These are phyloP conservation scores for Nigrospora sphaerica DNA, from an alignment of 2,329 filamentous ascomycete species.

Conservation along the genomic window DNA sequence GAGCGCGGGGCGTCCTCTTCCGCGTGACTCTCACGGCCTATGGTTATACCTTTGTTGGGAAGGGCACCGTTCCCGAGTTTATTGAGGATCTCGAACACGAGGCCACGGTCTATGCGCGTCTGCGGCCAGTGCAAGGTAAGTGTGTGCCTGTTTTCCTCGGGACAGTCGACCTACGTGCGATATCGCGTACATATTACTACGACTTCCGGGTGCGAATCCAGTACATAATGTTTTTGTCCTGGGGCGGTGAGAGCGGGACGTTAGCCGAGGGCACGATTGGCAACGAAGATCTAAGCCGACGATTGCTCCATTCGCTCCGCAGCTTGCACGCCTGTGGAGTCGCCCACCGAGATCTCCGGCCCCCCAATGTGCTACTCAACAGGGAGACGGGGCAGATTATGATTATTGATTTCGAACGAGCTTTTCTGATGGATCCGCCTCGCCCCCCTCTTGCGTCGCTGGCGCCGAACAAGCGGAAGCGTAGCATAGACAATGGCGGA, in stretches of 20 bases:
- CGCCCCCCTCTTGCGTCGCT: constrained; percentile 10
- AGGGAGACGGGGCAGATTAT: constrained; percentile 14
- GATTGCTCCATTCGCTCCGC: constrained; percentile 8
- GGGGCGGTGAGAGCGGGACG: constrained; percentile 16
- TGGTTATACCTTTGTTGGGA: constrained; percentile 35
- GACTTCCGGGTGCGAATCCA: constrained; percentile 22
- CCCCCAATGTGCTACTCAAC: constrained; percentile 19
- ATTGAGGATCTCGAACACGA: constrained; percentile 26
- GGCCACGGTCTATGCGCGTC: constrained; percentile 24
- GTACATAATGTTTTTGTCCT: constrained; percentile 27
- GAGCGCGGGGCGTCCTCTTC: constrained; percentile 32
- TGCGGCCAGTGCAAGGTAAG: constrained; percentile 24
- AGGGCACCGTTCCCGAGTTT: constrained; percentile 27
- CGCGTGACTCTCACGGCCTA: constrained; percentile 29
- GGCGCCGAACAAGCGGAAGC: constrained; percentile 14
- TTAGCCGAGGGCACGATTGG: background rate
- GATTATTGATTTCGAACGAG: constrained; percentile 24
- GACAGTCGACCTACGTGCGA: constrained; percentile 24
- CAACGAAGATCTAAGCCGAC: background rate
- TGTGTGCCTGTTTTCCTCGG: constrained; percentile 30
- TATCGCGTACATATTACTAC: constrained; percentile 25
- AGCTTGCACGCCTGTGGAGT: constrained; percentile 17
- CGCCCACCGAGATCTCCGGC: constrained; percentile 16
- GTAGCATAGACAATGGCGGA: background rate
- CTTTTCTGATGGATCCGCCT: constrained; percentile 9